Percentiles rank a stretch among this genome's conserved stretches.
Evolutionary conservation across 768 basidiomycete species (phyloP).

Genomic region (Paxillus rubicundulus): DNA sequence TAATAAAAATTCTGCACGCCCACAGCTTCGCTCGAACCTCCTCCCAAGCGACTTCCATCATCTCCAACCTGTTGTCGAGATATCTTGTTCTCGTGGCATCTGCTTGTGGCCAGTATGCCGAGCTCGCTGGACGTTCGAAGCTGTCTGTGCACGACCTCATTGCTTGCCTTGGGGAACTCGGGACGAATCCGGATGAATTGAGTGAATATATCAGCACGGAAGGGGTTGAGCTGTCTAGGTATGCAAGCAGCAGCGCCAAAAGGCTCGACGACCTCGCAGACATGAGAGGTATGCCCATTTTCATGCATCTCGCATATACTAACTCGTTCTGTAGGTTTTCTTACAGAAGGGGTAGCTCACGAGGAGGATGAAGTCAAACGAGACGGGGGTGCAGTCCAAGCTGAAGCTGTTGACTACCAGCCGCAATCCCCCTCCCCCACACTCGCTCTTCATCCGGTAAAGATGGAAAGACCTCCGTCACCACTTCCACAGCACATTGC

Average conservation of each 20-base stretch:
- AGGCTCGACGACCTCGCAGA: constrained; percentile 73
- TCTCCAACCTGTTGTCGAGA: constrained; percentile 74
- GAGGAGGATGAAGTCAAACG: constrained; percentile 26
- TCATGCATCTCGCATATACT: neutral
- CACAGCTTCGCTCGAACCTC: constrained; percentile 78
- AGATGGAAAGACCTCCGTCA: constrained; percentile 34
- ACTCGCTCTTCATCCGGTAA: constrained; percentile 32
- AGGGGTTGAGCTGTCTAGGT: constrained; percentile 65
- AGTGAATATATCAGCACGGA: constrained; percentile 63
- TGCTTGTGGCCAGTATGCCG: constrained; percentile 69
- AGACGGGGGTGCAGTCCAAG: neutral
- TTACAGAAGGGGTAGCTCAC: constrained; percentile 57
- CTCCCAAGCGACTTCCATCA: constrained; percentile 61
- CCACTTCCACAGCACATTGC: constrained; percentile 44
- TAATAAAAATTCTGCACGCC: constrained; percentile 70
- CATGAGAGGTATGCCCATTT: constrained; percentile 56
- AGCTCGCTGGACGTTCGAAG: constrained; percentile 66
- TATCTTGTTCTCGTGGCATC: constrained; percentile 66
- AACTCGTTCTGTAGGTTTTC: constrained; percentile 48
- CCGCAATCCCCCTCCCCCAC: constrained; percentile 36
- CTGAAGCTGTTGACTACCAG: constrained; percentile 19
- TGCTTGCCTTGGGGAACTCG: constrained; percentile 70
- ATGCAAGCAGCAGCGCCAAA: constrained; percentile 59
- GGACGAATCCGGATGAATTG: constrained; percentile 68
- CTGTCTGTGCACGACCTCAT: constrained; percentile 60